Conservation (phyloP, 2,329 filamentous ascomycete species). For the Leptographium galeiforme region DNA sequence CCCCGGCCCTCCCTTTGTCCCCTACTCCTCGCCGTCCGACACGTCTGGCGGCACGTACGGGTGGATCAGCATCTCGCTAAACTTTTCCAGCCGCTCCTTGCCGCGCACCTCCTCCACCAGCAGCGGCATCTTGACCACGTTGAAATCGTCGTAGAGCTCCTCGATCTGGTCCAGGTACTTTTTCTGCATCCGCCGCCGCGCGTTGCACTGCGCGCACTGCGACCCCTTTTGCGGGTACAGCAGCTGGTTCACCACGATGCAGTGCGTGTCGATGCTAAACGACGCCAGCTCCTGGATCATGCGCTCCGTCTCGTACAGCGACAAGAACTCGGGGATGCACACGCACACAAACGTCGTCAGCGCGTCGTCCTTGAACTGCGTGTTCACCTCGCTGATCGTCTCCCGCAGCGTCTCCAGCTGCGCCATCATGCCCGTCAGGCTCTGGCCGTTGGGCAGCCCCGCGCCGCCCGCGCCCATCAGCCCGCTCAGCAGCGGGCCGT, state of each 20-base stretch:
- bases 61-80: constrained; percentile 70
- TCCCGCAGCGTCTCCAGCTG: constrained; percentile 89
- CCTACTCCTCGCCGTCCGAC: constrained; percentile 1
- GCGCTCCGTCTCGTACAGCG: constrained; percentile 94
- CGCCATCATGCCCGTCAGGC: constrained; percentile 78
- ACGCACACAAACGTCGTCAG: constrained; percentile 97
- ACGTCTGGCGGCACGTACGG: constrained; percentile 54
- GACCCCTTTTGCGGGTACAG: constrained; percentile 79
- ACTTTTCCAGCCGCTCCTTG: constrained; percentile 85
- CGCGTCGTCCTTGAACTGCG: constrained; percentile 93
- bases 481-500: constrained; percentile 89
- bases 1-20: neutral
- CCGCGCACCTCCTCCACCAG: constrained; percentile 91
- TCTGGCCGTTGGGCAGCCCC: constrained; percentile 75
- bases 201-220: constrained; percentile 88
- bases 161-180: constrained; percentile 99
- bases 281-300: constrained; percentile 97
- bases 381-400: constrained; percentile 91
- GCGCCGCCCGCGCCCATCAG: constrained; percentile 62
- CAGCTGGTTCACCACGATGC: constrained; percentile 96
- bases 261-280: constrained; percentile 92
- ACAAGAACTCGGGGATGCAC: constrained; percentile 94
- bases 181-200: constrained; percentile 94
- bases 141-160: constrained; percentile 97
- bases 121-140: constrained; percentile 96